A percentile compares a stretch with the other conserved stretches of the same genome.
Conservation (phyloP, 192 early-diverging fungal species). For the Coemansia sp. region DNA sequence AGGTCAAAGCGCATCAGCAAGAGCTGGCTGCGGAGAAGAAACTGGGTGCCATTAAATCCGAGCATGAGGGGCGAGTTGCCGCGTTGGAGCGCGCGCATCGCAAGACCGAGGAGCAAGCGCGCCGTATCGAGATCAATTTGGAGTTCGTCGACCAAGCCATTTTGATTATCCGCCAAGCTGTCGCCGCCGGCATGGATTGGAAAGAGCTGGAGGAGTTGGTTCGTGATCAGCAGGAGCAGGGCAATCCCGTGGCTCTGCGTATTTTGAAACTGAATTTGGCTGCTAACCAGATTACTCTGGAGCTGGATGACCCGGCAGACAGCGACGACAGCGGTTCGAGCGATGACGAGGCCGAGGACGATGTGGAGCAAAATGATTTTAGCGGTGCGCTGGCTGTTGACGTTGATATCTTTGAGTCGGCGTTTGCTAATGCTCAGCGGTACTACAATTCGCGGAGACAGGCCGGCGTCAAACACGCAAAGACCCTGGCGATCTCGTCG, state of each 20-base stretch:
- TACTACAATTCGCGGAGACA: constrained; percentile 87
- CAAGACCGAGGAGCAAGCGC: constrained; percentile 72
- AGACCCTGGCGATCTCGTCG: constrained; percentile 80
- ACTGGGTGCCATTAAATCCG: constrained; percentile 76
- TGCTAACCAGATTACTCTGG: constrained; percentile 75
- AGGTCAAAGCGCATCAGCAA: constrained; percentile 67
- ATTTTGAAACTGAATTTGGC: constrained; percentile 78
- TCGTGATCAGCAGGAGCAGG: constrained; percentile 72
- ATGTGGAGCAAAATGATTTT: constrained; percentile 25
- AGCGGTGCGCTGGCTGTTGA: constrained; percentile 62
- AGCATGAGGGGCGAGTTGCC: constrained; percentile 76
- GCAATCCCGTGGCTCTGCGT: constrained; percentile 79
- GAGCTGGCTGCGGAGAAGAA: constrained; percentile 80
- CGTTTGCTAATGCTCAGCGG: constrained; percentile 85
- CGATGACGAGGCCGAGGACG: constrained; percentile 40
- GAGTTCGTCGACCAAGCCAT: constrained; percentile 87
- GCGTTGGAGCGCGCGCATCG: constrained; percentile 75
- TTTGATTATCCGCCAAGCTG: constrained; percentile 80
- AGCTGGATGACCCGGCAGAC: constrained; percentile 57
- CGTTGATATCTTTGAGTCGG: constrained; percentile 85
- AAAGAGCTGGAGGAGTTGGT: constrained; percentile 88
- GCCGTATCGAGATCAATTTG: constrained; percentile 82
- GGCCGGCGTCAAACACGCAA: constrained; percentile 85
- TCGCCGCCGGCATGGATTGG: constrained; percentile 96
- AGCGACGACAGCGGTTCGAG: constrained; percentile 56